A percentile compares a stretch with the other conserved stretches of the same genome.
Evolutionary conservation across 306 rosid species (phyloP).

Genomic region (Lathyrus oleraceus): DNA sequence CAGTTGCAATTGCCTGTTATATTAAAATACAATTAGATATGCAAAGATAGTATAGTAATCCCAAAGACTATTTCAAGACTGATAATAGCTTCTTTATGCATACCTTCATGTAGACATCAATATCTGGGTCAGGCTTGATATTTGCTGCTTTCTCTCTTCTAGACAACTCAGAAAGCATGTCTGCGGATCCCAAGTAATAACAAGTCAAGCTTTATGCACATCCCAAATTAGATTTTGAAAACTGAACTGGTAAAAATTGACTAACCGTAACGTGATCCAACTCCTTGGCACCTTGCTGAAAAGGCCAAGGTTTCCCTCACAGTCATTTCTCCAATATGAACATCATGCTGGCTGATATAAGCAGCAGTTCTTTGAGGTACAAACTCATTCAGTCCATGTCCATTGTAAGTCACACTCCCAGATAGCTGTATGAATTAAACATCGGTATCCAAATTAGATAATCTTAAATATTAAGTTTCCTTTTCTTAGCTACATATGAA

Average conservation of each 20-base stretch:
- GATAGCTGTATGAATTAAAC: neutral
- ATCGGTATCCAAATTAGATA: neutral
- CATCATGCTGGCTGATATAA: slow-evolving; percentile 43
- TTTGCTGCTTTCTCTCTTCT: slow-evolving; percentile 71
- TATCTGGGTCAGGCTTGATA: slow-evolving; percentile 70
- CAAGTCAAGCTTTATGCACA: neutral
- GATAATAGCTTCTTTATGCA: slow-evolving; percentile 15
- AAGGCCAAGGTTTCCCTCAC: slow-evolving; percentile 45
- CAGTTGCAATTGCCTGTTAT: slow-evolving; percentile 43
- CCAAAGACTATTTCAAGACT: neutral
- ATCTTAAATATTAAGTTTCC: neutral
- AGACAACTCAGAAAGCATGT: slow-evolving; percentile 62
- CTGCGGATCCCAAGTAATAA: slow-evolving; percentile 25
- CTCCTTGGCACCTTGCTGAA: slow-evolving; percentile 50
- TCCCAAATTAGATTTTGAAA: slow-evolving; percentile 1
- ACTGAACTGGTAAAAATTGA: neutral
- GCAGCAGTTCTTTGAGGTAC: slow-evolving; percentile 46
- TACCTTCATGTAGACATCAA: slow-evolving; percentile 84
- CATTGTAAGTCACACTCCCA: slow-evolving; percentile 38
- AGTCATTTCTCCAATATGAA: slow-evolving; percentile 47
- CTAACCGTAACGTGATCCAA: slow-evolving; percentile 43
- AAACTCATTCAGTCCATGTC: slow-evolving; percentile 41
- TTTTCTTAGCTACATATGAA: neutral
- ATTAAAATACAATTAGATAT: slow-evolving; percentile 5
- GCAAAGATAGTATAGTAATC: neutral